Base-by-base conservation (phyloP, 2,329 filamentous ascomycete genomes). In the Ilyonectria mors-panacis region DNA sequence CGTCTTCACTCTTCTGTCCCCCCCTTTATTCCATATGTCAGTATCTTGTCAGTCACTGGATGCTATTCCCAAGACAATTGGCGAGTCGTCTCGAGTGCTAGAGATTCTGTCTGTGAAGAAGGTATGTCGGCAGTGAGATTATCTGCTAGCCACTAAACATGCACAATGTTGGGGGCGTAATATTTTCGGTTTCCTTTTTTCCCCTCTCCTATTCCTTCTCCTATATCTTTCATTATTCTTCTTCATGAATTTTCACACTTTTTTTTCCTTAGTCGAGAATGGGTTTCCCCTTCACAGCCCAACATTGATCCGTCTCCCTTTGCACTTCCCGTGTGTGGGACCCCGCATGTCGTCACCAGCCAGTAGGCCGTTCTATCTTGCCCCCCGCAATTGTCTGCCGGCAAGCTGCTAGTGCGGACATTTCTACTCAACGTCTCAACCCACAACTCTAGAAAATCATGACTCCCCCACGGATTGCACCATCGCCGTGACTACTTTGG, bases 361-460 rank as follows among this genome's bases (percentile, higher is more conserved):
- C 48, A 59, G 73, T 75, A 65, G 26, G 39, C n/a, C 51, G 39
- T 51, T 48, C 65, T 71, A 73, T 68, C 63, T 58, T 3, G 10
- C 21, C 28, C 45, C 21, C 57, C 37, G 64, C 62, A 33, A 56
- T 35, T 19, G 35, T 35, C 45, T 47, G 51, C 54, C 33, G n/a
- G 15, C 17, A 10, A 23, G 5, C 50, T 70, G 72, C 48, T 75
- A 75, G 69, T 68, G 54, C 10, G n/a, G 72, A 67, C 69, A 48
- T 66, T 48, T 9, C 39, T 13, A 17, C 19, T 33, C 39, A 26
- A 55, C 62, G 59, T 72, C 63, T 67, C 45, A 67, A 67, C 65
- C 64, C 72, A 76, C 72, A 75, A 75, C 66, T 67, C 58, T 58
- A 65, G 66, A 63, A 74, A 75, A 69, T 64, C 69, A 65, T 63